These are phyloP conservation scores for Tylopilus balloui DNA, from an alignment of 768 basidiomycete species.

Conservation along the genomic window DNA sequence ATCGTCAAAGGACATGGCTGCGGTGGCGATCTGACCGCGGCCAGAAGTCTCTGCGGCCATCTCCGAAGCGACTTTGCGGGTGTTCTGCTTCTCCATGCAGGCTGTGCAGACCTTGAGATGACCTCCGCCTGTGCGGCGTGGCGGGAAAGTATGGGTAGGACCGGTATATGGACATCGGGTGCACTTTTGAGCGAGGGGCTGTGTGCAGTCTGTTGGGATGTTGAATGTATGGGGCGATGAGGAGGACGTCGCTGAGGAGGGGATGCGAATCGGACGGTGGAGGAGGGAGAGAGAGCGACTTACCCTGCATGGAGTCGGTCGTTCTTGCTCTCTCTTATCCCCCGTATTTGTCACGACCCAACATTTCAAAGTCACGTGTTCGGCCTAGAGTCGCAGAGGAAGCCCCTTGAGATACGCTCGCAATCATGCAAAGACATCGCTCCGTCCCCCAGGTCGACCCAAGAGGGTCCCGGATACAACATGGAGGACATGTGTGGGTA, in stretches of 20 bases:
- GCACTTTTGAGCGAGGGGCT: constrained; percentile 26
- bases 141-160: constrained; percentile 25
- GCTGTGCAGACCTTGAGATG: constrained; percentile 31
- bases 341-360: not conserved
- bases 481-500: too few species aligned
- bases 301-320: constrained; percentile 19
- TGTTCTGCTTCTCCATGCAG: constrained; percentile 34
- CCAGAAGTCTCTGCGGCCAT: constrained; percentile 26
- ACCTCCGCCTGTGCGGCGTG: constrained; percentile 29
- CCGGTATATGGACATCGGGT: constrained; percentile 32
- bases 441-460: too few species aligned
- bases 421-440: too few species aligned
- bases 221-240: constrained; percentile 19
- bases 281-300: constrained; percentile 3
- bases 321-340: constrained; percentile 15
- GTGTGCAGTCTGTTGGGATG: constrained; percentile 16
- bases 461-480: too few species aligned
- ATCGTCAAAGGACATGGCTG: constrained; percentile 33
- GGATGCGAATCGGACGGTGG: constrained; percentile 5
- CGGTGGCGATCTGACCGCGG: constrained; percentile 34
- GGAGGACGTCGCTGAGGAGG: constrained; percentile 15
- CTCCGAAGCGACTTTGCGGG: constrained; percentile 31
- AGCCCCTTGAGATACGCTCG: too few species aligned
- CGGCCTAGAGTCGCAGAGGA: too few species aligned
- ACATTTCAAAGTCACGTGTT: constrained; percentile 18